phyloP scores from a whole-genome alignment of 768 basidiomycete genomes.

The Pholiota molesta region DNA sequence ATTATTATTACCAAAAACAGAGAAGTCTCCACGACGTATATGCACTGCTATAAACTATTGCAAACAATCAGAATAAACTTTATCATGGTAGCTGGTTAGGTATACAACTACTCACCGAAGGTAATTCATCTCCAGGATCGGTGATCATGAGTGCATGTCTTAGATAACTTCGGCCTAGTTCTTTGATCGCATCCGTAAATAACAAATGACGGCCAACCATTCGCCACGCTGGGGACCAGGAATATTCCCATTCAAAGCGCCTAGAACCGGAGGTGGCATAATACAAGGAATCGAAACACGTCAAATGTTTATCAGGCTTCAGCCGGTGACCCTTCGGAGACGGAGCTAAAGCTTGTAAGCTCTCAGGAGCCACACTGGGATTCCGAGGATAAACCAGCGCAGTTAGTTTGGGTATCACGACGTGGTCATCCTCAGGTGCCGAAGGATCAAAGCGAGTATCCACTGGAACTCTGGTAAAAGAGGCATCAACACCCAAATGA shows the following conservation, averaged over 20 bases:
- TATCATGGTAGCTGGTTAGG: background rate
- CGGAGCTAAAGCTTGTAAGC: constrained; percentile 25
- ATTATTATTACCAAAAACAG: constrained; percentile 28
- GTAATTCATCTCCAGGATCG: constrained; percentile 27
- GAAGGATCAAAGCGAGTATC: constrained; percentile 25
- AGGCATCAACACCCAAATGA: constrained; percentile 38
- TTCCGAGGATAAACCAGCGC: constrained; percentile 31
- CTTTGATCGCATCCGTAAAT: constrained; percentile 34
- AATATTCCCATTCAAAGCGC: constrained; percentile 10
- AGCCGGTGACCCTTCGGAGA: constrained; percentile 27
- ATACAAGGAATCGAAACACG: constrained; percentile 6
- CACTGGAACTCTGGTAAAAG: constrained; percentile 37
- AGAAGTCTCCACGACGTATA: constrained; percentile 49
- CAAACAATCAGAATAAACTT: background rate
- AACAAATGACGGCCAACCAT: constrained; percentile 38
- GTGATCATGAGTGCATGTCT: constrained; percentile 29
- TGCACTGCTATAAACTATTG: constrained; percentile 37
- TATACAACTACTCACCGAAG: constrained; percentile 34
- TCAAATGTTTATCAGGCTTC: background rate
- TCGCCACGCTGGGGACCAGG: constrained; percentile 47
- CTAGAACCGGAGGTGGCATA: background rate
- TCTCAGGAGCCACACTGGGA: constrained; percentile 22
- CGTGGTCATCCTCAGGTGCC: constrained; percentile 24
- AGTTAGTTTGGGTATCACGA: constrained; percentile 30
- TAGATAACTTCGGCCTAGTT: constrained; percentile 37